Percentiles rank a stretch among this genome's conserved stretches.
Conservation (phyloP, 2,329 filamentous ascomycete genomes). For the Botrytis tulipae region DNA sequence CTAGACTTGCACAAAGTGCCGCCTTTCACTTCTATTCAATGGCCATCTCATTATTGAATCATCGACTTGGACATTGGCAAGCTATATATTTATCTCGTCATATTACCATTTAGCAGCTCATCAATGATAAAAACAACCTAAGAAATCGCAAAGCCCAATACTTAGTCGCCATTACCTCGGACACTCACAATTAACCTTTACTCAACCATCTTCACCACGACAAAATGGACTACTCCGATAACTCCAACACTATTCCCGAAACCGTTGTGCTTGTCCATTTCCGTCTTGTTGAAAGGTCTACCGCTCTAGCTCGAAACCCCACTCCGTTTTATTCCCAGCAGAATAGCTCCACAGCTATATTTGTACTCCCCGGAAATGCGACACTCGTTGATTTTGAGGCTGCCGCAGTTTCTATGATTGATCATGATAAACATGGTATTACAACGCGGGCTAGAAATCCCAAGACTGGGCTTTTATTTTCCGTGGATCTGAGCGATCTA, state of each 20-base stretch:
- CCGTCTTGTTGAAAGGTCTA: neutral
- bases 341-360: neutral
- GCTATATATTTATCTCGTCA: neutral
- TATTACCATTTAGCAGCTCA: neutral
- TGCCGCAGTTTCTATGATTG: neutral
- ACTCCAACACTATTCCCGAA: neutral
- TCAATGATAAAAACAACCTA: neutral
- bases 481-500: neutral
- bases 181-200: neutral
- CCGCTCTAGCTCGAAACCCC: neutral
- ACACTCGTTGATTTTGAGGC: neutral
- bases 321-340: neutral
- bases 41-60: neutral
- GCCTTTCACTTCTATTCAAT: fast-evolving
- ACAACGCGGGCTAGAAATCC: neutral
- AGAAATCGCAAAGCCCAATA: neutral
- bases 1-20: neutral
- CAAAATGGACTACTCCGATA: neutral
- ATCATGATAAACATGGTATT: neutral
- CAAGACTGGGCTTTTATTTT: neutral
- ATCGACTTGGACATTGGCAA: neutral
- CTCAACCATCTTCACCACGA: neutral
- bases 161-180: fast-evolving
- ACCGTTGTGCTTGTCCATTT: neutral
- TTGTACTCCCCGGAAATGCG: neutral